phyloP scores from a whole-genome alignment of 2,329 filamentous ascomycete genomes.

The Zymoseptoria pseudotritici region DNA sequence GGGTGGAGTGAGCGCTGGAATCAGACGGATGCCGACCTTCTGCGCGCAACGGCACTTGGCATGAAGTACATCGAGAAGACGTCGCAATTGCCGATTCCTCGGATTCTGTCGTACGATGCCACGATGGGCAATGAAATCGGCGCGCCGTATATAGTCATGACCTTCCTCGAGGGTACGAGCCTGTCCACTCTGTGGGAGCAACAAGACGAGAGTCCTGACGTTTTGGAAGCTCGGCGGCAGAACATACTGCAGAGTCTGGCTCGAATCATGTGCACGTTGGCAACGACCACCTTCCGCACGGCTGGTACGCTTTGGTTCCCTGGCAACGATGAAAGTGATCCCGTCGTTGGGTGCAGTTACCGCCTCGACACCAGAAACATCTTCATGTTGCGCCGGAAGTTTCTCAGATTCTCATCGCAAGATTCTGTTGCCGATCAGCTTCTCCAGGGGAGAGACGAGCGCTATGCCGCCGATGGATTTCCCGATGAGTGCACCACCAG shows the following conservation, averaged over 20 bases:
- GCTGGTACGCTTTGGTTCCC: conserved; percentile 11
- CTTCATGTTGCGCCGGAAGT: conserved; percentile 9
- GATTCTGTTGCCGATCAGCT: conserved; percentile 9
- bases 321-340: neutral
- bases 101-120: conserved; percentile 9
- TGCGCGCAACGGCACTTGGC: conserved; percentile 13
- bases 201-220: neutral
- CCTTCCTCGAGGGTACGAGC: conserved; percentile 6
- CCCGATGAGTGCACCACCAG: neutral
- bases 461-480: conserved; percentile 4
- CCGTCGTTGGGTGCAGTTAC: conserved; percentile 4
- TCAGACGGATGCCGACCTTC: conserved; percentile 10
- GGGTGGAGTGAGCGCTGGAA: conserved; percentile 13
- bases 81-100: conserved; percentile 10
- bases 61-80: conserved; percentile 12
- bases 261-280: conserved; percentile 6
- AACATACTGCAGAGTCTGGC: conserved; percentile 12
- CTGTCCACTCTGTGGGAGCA: conserved; percentile 6
- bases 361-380: conserved; percentile 9
- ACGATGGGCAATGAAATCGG: conserved; percentile 12
- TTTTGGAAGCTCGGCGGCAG: conserved; percentile 7
- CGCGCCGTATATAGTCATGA: conserved; percentile 16
- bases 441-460: conserved; percentile 5
- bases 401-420: conserved; percentile 1
- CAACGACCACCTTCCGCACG: conserved; percentile 3